Evolutionary conservation across 1,284 basidiomycete genomes (phyloP).

Genomic region (Sporisorium graminicola): DNA sequence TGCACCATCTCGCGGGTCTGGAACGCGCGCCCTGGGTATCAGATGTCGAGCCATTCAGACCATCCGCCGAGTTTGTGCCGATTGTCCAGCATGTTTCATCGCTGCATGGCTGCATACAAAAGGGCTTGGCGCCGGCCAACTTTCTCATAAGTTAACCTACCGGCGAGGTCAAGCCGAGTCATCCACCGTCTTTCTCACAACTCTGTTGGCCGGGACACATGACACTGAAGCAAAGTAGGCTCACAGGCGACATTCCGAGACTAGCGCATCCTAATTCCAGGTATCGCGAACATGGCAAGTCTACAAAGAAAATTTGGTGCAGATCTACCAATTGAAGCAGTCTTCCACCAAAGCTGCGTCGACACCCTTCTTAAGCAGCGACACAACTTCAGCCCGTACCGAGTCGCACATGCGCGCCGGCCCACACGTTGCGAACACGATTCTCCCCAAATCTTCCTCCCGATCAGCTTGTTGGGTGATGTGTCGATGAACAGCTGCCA

Average conservation of each 20-base stretch:
- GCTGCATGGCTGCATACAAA: background rate
- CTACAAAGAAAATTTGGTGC: too few species aligned
- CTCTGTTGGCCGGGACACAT: background rate
- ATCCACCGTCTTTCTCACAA: background rate
- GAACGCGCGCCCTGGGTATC: background rate
- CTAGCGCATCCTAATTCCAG: background rate
- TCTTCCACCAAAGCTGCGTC: conserved; percentile 20
- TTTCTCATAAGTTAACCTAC: too few species aligned
- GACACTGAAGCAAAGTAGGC: background rate
- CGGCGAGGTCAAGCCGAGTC: too few species aligned
- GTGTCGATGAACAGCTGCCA: conserved; percentile 24
- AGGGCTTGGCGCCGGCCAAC: background rate
- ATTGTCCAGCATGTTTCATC: background rate
- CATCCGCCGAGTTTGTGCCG: background rate
- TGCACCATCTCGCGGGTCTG: background rate
- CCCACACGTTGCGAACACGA: conserved; percentile 28
- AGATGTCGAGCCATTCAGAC: background rate
- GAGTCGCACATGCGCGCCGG: conserved; percentile 25
- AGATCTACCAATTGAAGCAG: conserved; percentile 20
- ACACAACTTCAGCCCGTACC: conserved; percentile 13
- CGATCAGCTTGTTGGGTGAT: background rate
- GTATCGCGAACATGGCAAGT: background rate
- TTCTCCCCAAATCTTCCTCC: conserved; percentile 3
- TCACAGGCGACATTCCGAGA: background rate
- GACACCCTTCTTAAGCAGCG: conserved; percentile 11